phyloP scores from a whole-genome alignment of 306 rosid genomes.

The Cucurbita moschata region DNA sequence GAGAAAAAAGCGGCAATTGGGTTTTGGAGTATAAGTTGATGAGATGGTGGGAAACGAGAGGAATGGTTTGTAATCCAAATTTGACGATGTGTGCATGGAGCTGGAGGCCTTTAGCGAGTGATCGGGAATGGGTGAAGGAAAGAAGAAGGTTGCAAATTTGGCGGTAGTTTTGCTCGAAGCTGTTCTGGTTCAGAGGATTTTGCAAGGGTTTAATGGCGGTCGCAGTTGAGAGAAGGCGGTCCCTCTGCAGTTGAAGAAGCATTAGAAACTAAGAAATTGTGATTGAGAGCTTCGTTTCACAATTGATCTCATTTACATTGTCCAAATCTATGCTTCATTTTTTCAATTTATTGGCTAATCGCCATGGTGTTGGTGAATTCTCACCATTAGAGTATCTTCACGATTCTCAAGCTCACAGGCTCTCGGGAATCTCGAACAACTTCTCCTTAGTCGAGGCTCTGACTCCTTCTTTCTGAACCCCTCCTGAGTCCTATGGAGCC shows the following conservation, averaged over 20 bases:
- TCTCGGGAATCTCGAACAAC: too few species aligned
- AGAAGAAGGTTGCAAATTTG: constrained; percentile 40
- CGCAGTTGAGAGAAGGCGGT: not conserved
- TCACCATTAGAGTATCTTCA: too few species aligned
- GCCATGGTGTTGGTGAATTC: too few species aligned
- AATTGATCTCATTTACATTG: not conserved
- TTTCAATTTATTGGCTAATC: too few species aligned
- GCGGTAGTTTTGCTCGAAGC: constrained; percentile 25
- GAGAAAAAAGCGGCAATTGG: constrained; percentile 38
- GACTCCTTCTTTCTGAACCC: too few species aligned
- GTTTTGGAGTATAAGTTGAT: constrained; percentile 67
- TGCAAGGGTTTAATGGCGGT: not conserved
- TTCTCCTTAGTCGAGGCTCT: too few species aligned
- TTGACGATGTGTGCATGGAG: constrained; percentile 64
- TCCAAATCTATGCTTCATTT: too few species aligned
- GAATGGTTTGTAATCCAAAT: constrained; percentile 37
- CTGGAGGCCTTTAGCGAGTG: constrained; percentile 54
- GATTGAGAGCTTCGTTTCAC: not conserved
- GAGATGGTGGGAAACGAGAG: constrained; percentile 55
- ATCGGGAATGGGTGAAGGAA: constrained; percentile 39
- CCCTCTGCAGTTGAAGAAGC: not conserved
- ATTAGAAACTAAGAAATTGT: not conserved
- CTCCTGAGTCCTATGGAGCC: too few species aligned
- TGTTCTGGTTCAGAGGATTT: constrained; percentile 8
- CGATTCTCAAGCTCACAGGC: too few species aligned